Base-by-base conservation (phyloP, 768 basidiomycete genomes). In the Serendipita indica region DNA sequence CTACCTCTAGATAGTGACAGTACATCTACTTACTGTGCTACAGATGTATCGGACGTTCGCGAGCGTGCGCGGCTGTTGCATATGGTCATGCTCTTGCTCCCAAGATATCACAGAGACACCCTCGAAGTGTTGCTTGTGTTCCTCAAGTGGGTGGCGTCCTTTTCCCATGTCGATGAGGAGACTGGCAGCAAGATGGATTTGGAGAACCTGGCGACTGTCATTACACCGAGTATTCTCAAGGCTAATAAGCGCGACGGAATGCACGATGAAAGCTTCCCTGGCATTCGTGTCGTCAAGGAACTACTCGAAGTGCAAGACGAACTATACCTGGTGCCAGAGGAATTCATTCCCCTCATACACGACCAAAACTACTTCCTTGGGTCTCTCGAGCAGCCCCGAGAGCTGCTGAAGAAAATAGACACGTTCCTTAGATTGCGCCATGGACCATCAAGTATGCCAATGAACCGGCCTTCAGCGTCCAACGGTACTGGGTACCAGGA, bases 181-280 rank as follows among this genome's bases (percentile, higher is more conserved):
- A 97, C 94, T 0, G 93, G 93, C 39, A 93, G 89, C 72, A 93
- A 94, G 74, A 99, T 99, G 96, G 96, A 99, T 70, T 75, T 98
- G 46, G 78, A 78, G 16, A 99, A 99, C 69, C 78, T 99, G 63
- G 91, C 96, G 33, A 97, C 91, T 6, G 94, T 98, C 71, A 93
- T 98, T 64, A 86, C 87, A 66, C 96, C 96, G n/a, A 97, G 90
- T 66, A 98, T 99, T 62, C 80, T 99, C 35, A 96, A 93, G 69
- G 70, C 75, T 25, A 85, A 89, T 37, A 78, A 86, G 59, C 79
- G 82, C 58, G 86, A 97, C 66, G 84, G 89, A 1, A 81, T 86
- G 41, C 81, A 86, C 59, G 94, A 96, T 69, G 93, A 98, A 69
- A 96, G 91, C 63, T 96, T 98, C 67, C 77, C 80, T 52, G 75